A percentile compares a stretch with the other conserved stretches of the same genome.
Evolutionary conservation across 148 eudicot genomes (phyloP).

Genomic region (Vaccinium corymbosum): DNA sequence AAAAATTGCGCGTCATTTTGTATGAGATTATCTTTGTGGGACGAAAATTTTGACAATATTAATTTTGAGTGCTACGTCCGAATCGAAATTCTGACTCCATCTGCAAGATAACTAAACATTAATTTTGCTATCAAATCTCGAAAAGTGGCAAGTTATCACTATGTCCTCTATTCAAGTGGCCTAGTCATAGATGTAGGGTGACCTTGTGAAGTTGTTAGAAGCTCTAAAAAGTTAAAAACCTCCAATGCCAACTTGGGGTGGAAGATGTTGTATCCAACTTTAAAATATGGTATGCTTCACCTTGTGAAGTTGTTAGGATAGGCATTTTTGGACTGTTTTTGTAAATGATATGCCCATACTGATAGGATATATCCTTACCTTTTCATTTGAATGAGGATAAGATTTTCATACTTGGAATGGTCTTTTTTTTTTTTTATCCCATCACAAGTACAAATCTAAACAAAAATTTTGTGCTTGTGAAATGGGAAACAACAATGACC

Average conservation of each 20-base stretch:
- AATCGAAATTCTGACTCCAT: no score
- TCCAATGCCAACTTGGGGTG: neutral
- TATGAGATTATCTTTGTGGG: no score
- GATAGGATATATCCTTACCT: neutral
- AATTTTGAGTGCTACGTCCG: no score
- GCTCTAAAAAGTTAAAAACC: neutral
- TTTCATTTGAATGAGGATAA: neutral
- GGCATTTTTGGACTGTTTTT: neutral
- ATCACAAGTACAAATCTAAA: neutral
- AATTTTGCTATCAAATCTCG: neutral
- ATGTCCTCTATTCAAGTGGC: neutral
- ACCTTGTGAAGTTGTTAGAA: neutral
- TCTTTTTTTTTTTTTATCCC: neutral
- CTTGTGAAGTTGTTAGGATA: neutral
- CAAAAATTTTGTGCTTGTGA: neutral
- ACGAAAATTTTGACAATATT: no score
- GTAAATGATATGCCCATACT: conserved; percentile 1
- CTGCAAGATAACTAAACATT: no score
- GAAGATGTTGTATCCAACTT: neutral
- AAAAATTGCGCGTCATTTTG: no score
- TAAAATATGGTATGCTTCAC: neutral
- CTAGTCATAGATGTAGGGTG: neutral
- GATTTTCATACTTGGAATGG: neutral
- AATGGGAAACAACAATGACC: no score
- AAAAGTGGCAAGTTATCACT: neutral